Conservation (phyloP, 2,329 filamentous ascomycete species). For the Fusarium hostae region DNA sequence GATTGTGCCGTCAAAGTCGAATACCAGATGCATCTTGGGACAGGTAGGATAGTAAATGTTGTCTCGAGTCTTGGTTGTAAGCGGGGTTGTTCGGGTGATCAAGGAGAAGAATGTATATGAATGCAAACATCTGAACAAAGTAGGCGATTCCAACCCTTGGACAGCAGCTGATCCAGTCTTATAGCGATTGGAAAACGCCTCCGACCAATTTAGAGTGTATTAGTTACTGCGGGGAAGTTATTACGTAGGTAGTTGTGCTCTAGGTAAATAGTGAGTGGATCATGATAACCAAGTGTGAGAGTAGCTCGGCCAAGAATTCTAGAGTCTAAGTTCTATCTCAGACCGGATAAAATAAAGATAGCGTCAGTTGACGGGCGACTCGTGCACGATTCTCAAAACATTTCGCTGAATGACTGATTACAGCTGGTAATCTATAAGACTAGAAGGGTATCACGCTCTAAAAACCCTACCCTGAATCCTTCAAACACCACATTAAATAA, state of each 20-base stretch:
- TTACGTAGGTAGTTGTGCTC: conserved; percentile 37
- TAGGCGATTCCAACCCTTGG: background rate
- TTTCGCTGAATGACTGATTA: conserved; percentile 31
- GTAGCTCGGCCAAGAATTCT: conserved; percentile 11
- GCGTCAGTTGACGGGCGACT: background rate
- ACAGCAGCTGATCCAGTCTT: conserved; percentile 16
- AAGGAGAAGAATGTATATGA: conserved; percentile 4
- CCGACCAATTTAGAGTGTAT: conserved; percentile 16
- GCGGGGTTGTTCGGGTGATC: background rate
- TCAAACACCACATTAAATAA: conserved; percentile 21
- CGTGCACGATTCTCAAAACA: background rate
- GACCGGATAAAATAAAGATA: background rate
- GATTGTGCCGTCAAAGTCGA: conserved; percentile 71
- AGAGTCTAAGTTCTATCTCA: background rate
- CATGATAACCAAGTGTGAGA: conserved; percentile 11
- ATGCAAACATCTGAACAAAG: conserved; percentile 20
- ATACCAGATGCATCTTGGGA: conserved; percentile 57
- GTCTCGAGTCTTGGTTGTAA: background rate
- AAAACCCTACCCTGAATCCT: conserved; percentile 32
- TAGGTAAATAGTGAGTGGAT: conserved; percentile 30
- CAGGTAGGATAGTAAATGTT: background rate
- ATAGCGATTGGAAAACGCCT: background rate
- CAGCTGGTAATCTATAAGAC: conserved; percentile 26
- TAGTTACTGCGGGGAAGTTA: conserved; percentile 35
- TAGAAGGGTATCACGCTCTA: conserved; percentile 47